Percentiles rank a stretch among this genome's conserved stretches.
Conservation (phyloP, 257 asterid genomes). For the Ligustrum vulgare region DNA sequence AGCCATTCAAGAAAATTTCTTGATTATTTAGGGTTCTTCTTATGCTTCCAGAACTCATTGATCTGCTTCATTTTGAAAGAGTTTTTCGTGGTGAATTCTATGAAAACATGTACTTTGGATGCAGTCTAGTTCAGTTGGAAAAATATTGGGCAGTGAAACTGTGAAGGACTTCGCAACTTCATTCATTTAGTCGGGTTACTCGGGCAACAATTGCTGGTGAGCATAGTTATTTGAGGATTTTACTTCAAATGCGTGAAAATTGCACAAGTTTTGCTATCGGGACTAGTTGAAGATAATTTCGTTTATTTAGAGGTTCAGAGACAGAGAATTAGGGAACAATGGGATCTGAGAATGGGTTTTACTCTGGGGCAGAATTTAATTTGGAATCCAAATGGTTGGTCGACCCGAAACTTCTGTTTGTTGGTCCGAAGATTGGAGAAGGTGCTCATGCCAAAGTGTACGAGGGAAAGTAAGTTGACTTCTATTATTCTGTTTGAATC, state of each 20-base stretch:
- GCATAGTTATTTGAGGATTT: constrained; percentile 32
- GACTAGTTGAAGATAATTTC: constrained; percentile 27
- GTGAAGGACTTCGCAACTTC: constrained; percentile 5
- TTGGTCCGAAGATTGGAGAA: constrained; percentile 96
- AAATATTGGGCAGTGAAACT: constrained; percentile 22
- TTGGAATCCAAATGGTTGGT: constrained; percentile 79
- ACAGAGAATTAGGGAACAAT: constrained; percentile 29
- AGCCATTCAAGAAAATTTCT: background rate
- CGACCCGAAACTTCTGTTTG: constrained; percentile 87
- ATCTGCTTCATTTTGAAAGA: constrained; percentile 23
- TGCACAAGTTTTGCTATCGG: constrained; percentile 29
- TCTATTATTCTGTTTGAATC: constrained; percentile 22
- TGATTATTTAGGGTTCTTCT: background rate
- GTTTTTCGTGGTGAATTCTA: constrained; percentile 19
- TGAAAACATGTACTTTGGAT: constrained; percentile 17
- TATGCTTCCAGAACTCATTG: constrained; percentile 9
- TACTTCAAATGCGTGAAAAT: constrained; percentile 22
- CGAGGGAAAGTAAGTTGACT: constrained; percentile 87
- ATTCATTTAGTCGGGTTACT: constrained; percentile 9
- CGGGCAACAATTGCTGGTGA: constrained; percentile 7
- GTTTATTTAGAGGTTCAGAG: constrained; percentile 21
- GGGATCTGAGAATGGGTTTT: constrained; percentile 76
- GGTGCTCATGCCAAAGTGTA: constrained; percentile 98
- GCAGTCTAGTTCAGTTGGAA: constrained; percentile 20
- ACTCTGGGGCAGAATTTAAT: constrained; percentile 58